A percentile compares a stretch with the other conserved stretches of the same genome.
phyloP scores from a whole-genome alignment of 257 asterid genomes.

The Nicotiana sylvestris region DNA sequence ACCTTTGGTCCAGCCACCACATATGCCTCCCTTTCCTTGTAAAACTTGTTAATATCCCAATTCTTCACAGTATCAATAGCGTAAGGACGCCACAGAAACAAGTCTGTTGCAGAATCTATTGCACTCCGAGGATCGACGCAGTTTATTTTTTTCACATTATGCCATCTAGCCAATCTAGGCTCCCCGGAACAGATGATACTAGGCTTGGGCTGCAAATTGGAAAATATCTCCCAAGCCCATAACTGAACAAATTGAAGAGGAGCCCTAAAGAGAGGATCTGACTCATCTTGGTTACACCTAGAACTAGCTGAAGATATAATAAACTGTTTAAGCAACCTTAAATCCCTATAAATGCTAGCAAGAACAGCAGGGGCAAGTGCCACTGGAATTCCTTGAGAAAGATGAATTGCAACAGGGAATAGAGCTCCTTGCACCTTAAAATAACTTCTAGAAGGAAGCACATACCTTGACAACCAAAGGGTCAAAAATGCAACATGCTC shows the following conservation, averaged over 20 bases:
- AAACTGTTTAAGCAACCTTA: neutral
- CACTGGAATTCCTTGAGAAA: constrained; percentile 18
- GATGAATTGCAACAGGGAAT: constrained; percentile 24
- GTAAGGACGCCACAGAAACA: constrained; percentile 28
- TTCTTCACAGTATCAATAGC: neutral
- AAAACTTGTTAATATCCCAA: neutral
- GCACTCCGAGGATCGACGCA: neutral
- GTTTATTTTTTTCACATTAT: neutral
- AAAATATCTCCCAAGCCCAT: constrained; percentile 8
- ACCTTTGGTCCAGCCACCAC: neutral
- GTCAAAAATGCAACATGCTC: constrained; percentile 34
- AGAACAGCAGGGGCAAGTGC: constrained; percentile 37
- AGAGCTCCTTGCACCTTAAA: neutral
- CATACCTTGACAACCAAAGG: constrained; percentile 28
- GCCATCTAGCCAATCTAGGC: constrained; percentile 20
- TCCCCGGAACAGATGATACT: neutral
- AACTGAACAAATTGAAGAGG: constrained; percentile 8
- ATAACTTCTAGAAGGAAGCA: no score
- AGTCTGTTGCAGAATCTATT: constrained; percentile 9
- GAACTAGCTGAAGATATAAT: neutral
- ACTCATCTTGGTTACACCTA: neutral
- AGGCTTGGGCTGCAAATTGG: constrained; percentile 13
- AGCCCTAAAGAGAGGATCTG: neutral
- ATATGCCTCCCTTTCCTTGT: constrained; percentile 10
- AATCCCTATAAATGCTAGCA: constrained; percentile 13